Percentiles rank a stretch among this genome's conserved stretches.
These are phyloP conservation scores for Scheffersomyces coipomensis DNA, from an alignment of 805 yeast species.

Conservation along the genomic window DNA sequence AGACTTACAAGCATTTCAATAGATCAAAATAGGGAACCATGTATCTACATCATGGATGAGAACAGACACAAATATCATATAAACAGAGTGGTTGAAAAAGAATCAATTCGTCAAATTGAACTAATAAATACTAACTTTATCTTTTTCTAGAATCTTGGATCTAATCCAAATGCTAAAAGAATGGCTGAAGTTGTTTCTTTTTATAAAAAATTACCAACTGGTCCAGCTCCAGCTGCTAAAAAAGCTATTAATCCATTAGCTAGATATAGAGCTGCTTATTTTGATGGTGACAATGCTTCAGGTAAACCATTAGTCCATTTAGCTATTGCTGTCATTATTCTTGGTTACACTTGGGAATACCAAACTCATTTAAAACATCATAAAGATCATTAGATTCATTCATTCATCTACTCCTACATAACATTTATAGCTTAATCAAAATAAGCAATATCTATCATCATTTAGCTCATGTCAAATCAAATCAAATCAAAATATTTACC, in stretches of 20 bases:
- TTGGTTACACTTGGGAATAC: conserved; percentile 92
- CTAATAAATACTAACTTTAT: conserved; percentile 15
- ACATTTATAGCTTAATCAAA: no score
- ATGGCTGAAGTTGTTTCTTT: conserved; percentile 92
- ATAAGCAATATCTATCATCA: no score
- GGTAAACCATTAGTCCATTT: conserved; percentile 83
- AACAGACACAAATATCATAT: no score
- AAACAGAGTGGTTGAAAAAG: no score
- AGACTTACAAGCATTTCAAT: no score
- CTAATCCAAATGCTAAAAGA: conserved; percentile 96
- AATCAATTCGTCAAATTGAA: not conserved
- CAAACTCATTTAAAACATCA: conserved; percentile 72
- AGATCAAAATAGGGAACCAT: no score
- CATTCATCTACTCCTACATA: no score
- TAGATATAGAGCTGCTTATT: conserved; percentile 82
- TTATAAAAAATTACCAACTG: conserved; percentile 95
- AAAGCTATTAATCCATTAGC: conserved; percentile 65
- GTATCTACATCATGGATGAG: no score
- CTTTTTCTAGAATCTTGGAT: conserved; percentile 82
- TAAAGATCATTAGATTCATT: conserved; percentile 12
- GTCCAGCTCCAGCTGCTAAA: conserved; percentile 75
- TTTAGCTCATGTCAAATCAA: no score
- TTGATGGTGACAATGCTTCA: conserved; percentile 78
- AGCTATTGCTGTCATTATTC: conserved; percentile 61
- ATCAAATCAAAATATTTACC: no score